Base-by-base conservation (phyloP, 345 rosid species). In the Psidium guajava region DNA sequence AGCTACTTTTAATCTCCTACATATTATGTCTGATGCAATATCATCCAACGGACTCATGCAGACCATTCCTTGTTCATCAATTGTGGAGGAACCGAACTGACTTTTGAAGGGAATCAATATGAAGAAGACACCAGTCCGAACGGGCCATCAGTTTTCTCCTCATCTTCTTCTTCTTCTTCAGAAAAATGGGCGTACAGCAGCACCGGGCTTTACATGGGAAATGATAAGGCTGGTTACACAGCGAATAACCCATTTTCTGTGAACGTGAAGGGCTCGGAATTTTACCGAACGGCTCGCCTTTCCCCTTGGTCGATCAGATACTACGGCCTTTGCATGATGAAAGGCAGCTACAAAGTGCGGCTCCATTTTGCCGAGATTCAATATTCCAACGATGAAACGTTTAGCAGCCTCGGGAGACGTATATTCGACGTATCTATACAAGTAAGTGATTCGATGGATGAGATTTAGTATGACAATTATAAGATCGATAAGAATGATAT, bases 311-410 rank as follows among this genome's bases (percentile, higher is more conserved):
- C 98, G 7, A 93, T 97, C 85, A 97, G 82, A 89, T 96, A 96
- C 91, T 97, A 93, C 84, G 98, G 92, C 85, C 88, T 93, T 15
- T 97, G 98, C 59, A 69, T 97, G 94, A 84, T 53, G 51, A 16
- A 51, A 28, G 95, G 94, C 49, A 88, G 90, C 74, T 97, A 95
- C 56, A 93, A 88, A 58, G 94, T 92, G 28, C 61, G 82, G 82
- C 98, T 97, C 54, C 96, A 96, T 80, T 97, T 97, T 86, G 96
- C 98, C 20, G 98, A 97, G 89, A 93, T 97, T 49, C 93, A 92
- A 93, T 96, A 83, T 82, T 75, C 96, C 2, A 27, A 91, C 64
- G 91, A 92, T 54, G 77, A 87, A 87, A 87, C 90, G 18, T 97
- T 55, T 85, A 87, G 59, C 57, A 97, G 98, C 90, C 86, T 92